phyloP scores from a whole-genome alignment of 2,329 filamentous ascomycete genomes.

The Aspergillus fumigatiaffinis region DNA sequence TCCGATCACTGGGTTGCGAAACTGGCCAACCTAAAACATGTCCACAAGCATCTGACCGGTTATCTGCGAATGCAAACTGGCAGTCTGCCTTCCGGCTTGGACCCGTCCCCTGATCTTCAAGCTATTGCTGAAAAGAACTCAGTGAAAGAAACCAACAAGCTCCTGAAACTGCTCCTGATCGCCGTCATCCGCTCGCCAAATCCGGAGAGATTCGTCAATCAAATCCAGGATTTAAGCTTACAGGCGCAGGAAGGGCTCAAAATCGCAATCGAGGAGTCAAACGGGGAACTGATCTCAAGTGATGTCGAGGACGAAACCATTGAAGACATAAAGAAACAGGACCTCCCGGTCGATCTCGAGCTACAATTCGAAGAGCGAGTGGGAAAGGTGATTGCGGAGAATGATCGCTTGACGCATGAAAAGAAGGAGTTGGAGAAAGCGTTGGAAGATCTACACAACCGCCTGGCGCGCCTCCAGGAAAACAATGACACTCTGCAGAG shows the following conservation, averaged over 20 bases:
- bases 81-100: constrained; percentile 40
- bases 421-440: constrained; percentile 48
- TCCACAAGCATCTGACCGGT: constrained; percentile 43
- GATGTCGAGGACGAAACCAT: constrained; percentile 36
- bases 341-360: constrained; percentile 40
- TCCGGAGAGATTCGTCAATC: constrained; percentile 51
- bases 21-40: constrained; percentile 48
- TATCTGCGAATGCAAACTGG: constrained; percentile 46
- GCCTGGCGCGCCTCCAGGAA: constrained; percentile 55
- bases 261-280: constrained; percentile 45
- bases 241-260: constrained; percentile 45
- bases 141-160: constrained; percentile 46
- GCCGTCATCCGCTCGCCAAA: constrained; percentile 59
- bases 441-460: constrained; percentile 53
- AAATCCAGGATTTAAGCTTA: constrained; percentile 41
- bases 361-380: constrained; percentile 47
- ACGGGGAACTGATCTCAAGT: constrained; percentile 35
- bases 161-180: constrained; percentile 61
- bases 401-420: constrained; percentile 56
- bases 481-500: constrained; percentile 46
- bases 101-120: constrained; percentile 44
- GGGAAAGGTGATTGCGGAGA: constrained; percentile 47
- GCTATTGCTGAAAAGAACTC: constrained; percentile 43
- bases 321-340: constrained; percentile 31
- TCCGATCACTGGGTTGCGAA: constrained; percentile 46